Base-by-base conservation (phyloP, 2,329 filamentous ascomycete species). In the Daldinia sp. region DNA sequence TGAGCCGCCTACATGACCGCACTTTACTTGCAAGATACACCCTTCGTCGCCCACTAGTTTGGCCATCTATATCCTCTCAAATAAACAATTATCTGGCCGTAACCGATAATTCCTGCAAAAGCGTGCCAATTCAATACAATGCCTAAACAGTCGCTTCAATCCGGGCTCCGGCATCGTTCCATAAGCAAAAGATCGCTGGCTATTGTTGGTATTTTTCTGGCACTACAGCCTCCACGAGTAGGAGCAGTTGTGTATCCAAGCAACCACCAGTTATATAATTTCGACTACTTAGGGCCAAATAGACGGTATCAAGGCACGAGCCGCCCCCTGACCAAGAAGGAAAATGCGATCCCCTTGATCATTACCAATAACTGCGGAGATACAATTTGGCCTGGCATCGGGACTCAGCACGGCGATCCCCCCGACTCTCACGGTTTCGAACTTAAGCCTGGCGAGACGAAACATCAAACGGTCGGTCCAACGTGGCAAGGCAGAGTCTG, bases 401-500 rank as follows among this genome's bases (percentile, higher is more conserved):
- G 85, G 11, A 93, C 91, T 0, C 90, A 94, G 72, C 82, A 85
- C 47, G 92, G 92, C 19, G 85, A 84, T 11, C 89, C 88, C 0
- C 90, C 91, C 5, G 82, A 82, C 2, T 82, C 81, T 9, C 87
- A 85, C 17, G 92, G 91, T 7, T 95, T 94, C 73, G 83, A 87
- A 71, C 82, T 94, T 32, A 72, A 77, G 1, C 75, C 85, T 2
- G 87, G 89, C 43, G 79, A 83, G 30, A 87, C 83, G 55, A 85
- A 77, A 63, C 83, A 84, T 39, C 79, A 93, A 63, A 87, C 83
- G 54, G 90, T 95, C 21, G 85, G 87, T 9, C 80, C 84, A 50
- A 86, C 92, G 68, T 96, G 92, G 92, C 88, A 91, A 73, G 92
- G 92, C 8, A 86, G 92, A 55, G 81, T 95, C 25, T 95, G 92